A percentile compares a stretch with the other conserved stretches of the same genome.
phyloP scores from a whole-genome alignment of 2,329 filamentous ascomycete species.

The Aspergillus sergii region DNA sequence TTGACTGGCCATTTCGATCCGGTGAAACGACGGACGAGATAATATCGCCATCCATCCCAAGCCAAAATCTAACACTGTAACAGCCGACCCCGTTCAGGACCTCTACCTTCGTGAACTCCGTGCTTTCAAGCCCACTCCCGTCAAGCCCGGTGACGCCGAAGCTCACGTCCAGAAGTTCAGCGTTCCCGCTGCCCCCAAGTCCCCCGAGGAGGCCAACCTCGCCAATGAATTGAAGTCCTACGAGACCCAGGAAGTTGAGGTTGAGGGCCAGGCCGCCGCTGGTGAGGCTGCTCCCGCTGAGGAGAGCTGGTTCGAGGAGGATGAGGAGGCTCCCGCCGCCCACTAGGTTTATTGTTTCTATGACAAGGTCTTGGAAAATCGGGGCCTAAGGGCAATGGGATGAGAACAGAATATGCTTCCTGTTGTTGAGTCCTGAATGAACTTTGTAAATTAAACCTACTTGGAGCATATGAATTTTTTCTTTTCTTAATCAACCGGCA shows the following conservation, averaged over 20 bases:
- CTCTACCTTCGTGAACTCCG: constrained; percentile 96
- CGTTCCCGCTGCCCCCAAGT: constrained; percentile 77
- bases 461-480: constrained; percentile 28
- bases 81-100: constrained; percentile 97
- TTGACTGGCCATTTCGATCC: background rate
- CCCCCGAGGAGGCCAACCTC: constrained; percentile 92
- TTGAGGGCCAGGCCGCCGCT: constrained; percentile 78
- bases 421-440: constrained; percentile 22
- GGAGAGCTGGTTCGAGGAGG: constrained; percentile 84
- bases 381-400: constrained; percentile 28
- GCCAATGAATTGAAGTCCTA: constrained; percentile 91
- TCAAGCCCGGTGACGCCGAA: constrained; percentile 85
- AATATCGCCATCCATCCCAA: background rate
- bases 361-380: constrained; percentile 32
- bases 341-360: constrained; percentile 40
- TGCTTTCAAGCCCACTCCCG: constrained; percentile 81
- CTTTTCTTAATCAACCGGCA: constrained; percentile 9
- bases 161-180: constrained; percentile 89
- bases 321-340: constrained; percentile 51
- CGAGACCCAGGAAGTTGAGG: constrained; percentile 90
- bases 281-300: constrained; percentile 63
- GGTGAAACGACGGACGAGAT: background rate
- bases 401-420: constrained; percentile 27
- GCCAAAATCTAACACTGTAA: constrained; percentile 24
- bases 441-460: constrained; percentile 34